Percentiles rank a stretch among this genome's conserved stretches.
phyloP scores from a whole-genome alignment of 2,329 filamentous ascomycete species.

The Pseudocercospora eumusae region DNA sequence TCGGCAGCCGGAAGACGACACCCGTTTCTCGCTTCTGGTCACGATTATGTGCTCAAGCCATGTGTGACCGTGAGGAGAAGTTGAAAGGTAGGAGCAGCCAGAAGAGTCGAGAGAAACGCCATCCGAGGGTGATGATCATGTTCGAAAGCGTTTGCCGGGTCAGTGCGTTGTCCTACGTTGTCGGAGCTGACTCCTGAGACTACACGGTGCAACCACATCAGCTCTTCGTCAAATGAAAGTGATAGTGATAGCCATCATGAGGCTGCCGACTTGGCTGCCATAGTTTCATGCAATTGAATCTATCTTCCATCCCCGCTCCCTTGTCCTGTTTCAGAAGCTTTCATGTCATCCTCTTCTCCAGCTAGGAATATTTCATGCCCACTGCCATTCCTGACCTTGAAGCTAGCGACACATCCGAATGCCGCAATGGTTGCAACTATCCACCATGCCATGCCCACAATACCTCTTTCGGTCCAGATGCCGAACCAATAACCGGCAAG shows the following conservation, averaged over 20 bases:
- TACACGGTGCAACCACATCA: background rate
- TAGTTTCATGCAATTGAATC: background rate
- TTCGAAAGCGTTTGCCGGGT: background rate
- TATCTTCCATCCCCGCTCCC: constrained; percentile 38
- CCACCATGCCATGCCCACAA: constrained; percentile 62
- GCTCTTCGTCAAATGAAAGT: background rate
- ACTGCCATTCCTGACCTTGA: constrained; percentile 65
- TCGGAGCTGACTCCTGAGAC: background rate
- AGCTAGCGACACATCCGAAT: constrained; percentile 59
- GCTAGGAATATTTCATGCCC: constrained; percentile 62
- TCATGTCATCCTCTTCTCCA: constrained; percentile 46
- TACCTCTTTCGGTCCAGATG: constrained; percentile 54
- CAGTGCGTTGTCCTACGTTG: background rate
- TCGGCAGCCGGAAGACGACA: background rate
- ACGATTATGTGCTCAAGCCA: background rate
- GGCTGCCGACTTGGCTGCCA: background rate
- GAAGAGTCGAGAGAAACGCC: background rate
- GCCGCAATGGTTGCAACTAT: constrained; percentile 56
- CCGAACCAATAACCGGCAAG: constrained; percentile 58
- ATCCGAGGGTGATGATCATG: background rate
- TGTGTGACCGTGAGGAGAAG: background rate
- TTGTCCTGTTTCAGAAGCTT: constrained; percentile 30
- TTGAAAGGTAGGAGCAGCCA: background rate
- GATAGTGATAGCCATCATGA: background rate
- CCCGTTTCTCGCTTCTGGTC: background rate